phyloP scores from a whole-genome alignment of 306 rosid genomes.

The Cicer bijugum region DNA sequence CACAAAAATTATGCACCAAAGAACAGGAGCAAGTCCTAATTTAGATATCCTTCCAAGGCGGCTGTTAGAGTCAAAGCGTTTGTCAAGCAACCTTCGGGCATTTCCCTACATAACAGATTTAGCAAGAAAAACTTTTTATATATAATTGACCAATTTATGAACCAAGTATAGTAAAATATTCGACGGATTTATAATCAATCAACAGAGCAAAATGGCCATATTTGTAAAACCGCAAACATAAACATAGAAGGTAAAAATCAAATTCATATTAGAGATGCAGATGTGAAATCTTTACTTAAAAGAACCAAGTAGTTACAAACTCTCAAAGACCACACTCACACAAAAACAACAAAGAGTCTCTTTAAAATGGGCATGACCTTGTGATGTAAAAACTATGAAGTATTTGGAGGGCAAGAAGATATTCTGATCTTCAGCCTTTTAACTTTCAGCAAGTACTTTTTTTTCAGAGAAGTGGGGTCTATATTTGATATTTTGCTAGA shows the following conservation, averaged over 20 bases:
- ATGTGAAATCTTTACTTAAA: conserved; percentile 7
- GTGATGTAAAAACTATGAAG: conserved; percentile 10
- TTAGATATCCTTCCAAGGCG: conserved; percentile 75
- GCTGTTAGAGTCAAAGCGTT: conserved; percentile 77
- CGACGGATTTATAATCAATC: conserved; percentile 19
- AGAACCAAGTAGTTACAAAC: not conserved
- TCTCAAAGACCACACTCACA: not conserved
- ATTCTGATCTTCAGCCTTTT: conserved; percentile 24
- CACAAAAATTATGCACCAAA: conserved; percentile 84
- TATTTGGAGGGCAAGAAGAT: conserved; percentile 1
- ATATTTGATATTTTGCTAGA: conserved; percentile 9
- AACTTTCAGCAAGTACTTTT: conserved; percentile 30
- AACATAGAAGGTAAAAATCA: conserved; percentile 9
- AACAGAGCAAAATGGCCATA: conserved; percentile 2
- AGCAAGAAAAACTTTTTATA: conserved; percentile 28
- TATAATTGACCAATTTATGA: conserved; percentile 32
- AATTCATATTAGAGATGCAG: conserved; percentile 26
- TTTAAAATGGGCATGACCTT: conserved; percentile 16
- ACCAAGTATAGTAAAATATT: conserved; percentile 30
- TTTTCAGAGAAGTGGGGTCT: conserved; percentile 19
- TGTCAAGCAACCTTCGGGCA: conserved; percentile 89
- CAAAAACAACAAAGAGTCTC: conserved; percentile 2
- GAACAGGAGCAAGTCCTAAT: conserved; percentile 88
- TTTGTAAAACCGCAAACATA: conserved; percentile 23
- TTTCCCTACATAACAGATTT: conserved; percentile 69